Percentiles rank a stretch among this genome's conserved stretches.
phyloP scores from a whole-genome alignment of 192 early-diverging fungal species.

The Coemansia sp. region DNA sequence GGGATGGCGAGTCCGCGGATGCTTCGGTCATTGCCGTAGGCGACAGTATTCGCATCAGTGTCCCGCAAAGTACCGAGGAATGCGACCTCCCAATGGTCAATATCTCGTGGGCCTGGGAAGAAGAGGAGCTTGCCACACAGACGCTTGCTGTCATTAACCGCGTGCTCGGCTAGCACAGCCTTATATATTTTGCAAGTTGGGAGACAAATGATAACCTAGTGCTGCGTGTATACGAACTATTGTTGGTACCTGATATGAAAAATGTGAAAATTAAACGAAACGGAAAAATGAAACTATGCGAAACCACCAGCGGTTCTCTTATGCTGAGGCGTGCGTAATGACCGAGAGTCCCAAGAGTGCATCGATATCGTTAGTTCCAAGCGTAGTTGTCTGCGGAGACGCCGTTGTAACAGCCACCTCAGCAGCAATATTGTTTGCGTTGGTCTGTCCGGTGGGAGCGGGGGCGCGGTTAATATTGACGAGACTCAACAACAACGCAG shows the following conservation, averaged over 20 bases:
- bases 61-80: not conserved
- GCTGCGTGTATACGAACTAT: no score
- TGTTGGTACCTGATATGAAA: no score
- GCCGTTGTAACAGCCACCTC: constrained; percentile 5
- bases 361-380: constrained; percentile 41
- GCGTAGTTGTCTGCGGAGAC: constrained; percentile 39
- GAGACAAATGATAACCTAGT: not conserved
- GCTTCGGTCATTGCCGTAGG: constrained; percentile 12
- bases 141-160: constrained; percentile 60
- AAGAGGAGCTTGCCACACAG: constrained; percentile 67
- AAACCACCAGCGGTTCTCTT: constrained; percentile 1
- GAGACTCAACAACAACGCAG: constrained; percentile 24
- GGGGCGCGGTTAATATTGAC: constrained; percentile 28
- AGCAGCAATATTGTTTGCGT: constrained; percentile 17
- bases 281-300: not conserved
- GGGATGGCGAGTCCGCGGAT: not conserved
- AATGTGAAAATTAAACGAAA: not conserved
- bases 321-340: constrained; percentile 20
- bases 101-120: constrained; percentile 66
- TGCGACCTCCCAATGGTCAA: constrained; percentile 35
- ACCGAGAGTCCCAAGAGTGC: constrained; percentile 36
- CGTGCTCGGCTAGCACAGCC: constrained; percentile 6
- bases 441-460: constrained; percentile 12
- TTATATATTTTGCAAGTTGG: not conserved
- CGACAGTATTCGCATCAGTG: constrained; percentile 14